phyloP scores from a whole-genome alignment of 1,284 basidiomycete genomes.

The Singerocomus inundabilis region DNA sequence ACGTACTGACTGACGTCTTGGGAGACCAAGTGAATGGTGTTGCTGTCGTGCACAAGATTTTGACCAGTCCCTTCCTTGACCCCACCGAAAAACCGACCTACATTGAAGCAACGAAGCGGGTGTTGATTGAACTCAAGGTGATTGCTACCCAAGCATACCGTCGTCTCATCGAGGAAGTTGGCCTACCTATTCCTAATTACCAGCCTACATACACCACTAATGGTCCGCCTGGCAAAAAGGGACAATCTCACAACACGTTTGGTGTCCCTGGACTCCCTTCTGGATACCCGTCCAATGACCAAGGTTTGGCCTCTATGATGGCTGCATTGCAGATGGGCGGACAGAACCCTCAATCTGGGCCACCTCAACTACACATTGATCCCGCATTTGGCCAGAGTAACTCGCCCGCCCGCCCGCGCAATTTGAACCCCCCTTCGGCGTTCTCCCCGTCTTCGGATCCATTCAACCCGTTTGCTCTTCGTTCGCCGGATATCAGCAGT shows the following conservation, averaged over 20 bases:
- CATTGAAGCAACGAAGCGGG: slow-evolving; percentile 84
- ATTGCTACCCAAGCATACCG: slow-evolving; percentile 92
- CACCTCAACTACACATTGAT: slow-evolving; percentile 69
- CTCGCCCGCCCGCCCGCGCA: slow-evolving; percentile 41
- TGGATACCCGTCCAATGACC: slow-evolving; percentile 76
- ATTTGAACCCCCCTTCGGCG: slow-evolving; percentile 48
- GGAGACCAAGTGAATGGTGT: slow-evolving; percentile 95
- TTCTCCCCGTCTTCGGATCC: slow-evolving; percentile 69
- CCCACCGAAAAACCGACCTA: slow-evolving; percentile 65
- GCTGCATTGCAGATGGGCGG: slow-evolving; percentile 83
- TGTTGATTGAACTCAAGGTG: slow-evolving; percentile 85
- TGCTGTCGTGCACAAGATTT: slow-evolving; percentile 90
- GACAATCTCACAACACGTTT: slow-evolving; percentile 53
- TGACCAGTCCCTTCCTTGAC: slow-evolving; percentile 83
- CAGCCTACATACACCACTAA: slow-evolving; percentile 73
- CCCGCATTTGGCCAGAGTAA: slow-evolving; percentile 49
- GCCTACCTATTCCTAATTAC: slow-evolving; percentile 83
- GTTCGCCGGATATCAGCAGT: slow-evolving; percentile 57
- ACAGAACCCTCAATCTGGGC: slow-evolving; percentile 77
- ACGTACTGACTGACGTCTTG: slow-evolving; percentile 90
- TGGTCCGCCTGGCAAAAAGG: slow-evolving; percentile 67
- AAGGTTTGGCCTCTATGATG: slow-evolving; percentile 85
- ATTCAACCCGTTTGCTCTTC: slow-evolving; percentile 72
- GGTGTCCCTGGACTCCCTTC: slow-evolving; percentile 72
- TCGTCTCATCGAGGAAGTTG: slow-evolving; percentile 90